phyloP scores from a whole-genome alignment of 1,284 basidiomycete species.

The Melampsora larici-populina region DNA sequence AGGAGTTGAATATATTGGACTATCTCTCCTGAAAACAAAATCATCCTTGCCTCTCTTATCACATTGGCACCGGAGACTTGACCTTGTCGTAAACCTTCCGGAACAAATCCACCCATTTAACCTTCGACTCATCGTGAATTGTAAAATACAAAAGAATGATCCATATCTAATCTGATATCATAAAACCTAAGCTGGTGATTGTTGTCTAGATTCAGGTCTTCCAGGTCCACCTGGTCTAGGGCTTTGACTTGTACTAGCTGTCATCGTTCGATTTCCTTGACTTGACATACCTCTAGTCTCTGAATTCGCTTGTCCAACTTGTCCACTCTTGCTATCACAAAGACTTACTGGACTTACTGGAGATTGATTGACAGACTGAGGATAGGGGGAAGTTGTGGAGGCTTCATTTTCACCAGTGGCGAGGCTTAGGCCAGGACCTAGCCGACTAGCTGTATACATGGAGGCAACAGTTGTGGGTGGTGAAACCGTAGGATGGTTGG shows the following conservation, averaged over 20 bases:
- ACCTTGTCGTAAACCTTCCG: too few species aligned
- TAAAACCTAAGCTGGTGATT: not conserved
- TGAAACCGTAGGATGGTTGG: not conserved
- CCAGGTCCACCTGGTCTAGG: not conserved
- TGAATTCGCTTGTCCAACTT: not conserved
- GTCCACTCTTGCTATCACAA: not conserved
- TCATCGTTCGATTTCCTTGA: not conserved
- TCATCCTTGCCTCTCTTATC: too few species aligned
- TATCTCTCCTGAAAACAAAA: too few species aligned
- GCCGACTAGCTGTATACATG: not conserved
- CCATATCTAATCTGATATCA: too few species aligned
- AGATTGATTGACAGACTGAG: not conserved
- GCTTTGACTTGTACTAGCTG: not conserved
- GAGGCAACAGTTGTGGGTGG: not conserved
- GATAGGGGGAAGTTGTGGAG: not conserved
- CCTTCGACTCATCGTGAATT: too few species aligned
- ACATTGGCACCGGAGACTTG: too few species aligned
- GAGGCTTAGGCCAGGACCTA: not conserved
- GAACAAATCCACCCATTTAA: too few species aligned
- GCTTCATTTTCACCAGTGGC: not conserved
- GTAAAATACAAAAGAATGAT: too few species aligned
- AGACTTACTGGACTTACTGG: not conserved
- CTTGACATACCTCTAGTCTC: not conserved
- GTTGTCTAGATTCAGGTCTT: not conserved
- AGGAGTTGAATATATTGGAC: too few species aligned